phyloP scores from a whole-genome alignment of 1,284 basidiomycete species.

The Trametes versicolor region DNA sequence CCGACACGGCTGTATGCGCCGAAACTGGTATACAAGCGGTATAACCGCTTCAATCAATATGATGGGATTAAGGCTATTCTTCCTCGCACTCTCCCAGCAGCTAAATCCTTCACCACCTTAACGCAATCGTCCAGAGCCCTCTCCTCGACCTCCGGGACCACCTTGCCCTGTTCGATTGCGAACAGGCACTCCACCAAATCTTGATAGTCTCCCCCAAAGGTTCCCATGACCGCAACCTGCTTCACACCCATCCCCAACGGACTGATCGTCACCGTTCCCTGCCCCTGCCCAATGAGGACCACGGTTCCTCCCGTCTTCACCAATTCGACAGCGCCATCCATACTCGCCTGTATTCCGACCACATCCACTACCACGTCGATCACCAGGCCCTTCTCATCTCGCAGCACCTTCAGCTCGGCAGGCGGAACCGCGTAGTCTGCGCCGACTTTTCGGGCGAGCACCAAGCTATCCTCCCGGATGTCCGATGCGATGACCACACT shows the following conservation, averaged over 20 bases:
- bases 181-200: slow-evolving; percentile 36
- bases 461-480: slow-evolving; percentile 29
- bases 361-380: slow-evolving; percentile 51
- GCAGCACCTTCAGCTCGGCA: slow-evolving; percentile 27
- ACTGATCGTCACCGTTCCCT: slow-evolving; percentile 18
- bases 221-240: slow-evolving; percentile 28
- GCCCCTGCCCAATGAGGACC: slow-evolving; percentile 31
- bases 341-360: slow-evolving; percentile 34
- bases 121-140: slow-evolving; percentile 33
- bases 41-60: not conserved
- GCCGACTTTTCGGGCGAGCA: slow-evolving; percentile 30
- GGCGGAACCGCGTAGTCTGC: slow-evolving; percentile 35
- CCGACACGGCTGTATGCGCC: no score
- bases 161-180: slow-evolving; percentile 33
- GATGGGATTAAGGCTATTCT: slow-evolving; percentile 17
- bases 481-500: slow-evolving; percentile 34
- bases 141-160: slow-evolving; percentile 35
- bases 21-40: not conserved
- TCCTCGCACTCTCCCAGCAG: slow-evolving; percentile 1
- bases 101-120: slow-evolving; percentile 17
- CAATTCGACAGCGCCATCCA: slow-evolving; percentile 29
- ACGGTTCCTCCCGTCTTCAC: slow-evolving; percentile 33
- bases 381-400: slow-evolving; percentile 45
- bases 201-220: slow-evolving; percentile 32
- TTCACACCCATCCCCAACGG: slow-evolving; percentile 23